A percentile compares a stretch with the other conserved stretches of the same genome.
Evolutionary conservation across 495 filamentous ascomycete genomes (phyloP).

Genomic region (Aspergillus ellipticus): DNA sequence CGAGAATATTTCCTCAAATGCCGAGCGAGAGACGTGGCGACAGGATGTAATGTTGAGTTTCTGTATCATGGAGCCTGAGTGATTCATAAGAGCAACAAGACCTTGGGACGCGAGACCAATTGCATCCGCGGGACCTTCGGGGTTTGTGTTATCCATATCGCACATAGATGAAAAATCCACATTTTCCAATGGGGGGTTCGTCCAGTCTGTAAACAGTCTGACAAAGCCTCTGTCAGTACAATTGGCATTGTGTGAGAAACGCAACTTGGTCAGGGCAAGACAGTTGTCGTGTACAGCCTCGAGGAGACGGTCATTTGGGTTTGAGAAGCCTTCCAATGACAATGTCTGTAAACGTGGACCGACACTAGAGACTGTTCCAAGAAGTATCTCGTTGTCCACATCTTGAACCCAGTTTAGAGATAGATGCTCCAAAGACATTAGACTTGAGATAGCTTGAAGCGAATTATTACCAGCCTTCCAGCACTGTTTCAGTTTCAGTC

Average conservation of each 20-base stretch:
- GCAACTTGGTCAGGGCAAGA: conserved; percentile 64
- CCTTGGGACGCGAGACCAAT: conserved; percentile 70
- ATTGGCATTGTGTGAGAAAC: conserved; percentile 68
- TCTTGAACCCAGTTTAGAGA: conserved; percentile 60
- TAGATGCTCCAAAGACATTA: conserved; percentile 64
- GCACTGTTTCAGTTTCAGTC: conserved; percentile 68
- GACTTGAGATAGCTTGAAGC: conserved; percentile 48
- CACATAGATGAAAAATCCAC: conserved; percentile 72
- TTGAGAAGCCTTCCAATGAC: conserved; percentile 59
- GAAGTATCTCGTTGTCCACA: conserved; percentile 52
- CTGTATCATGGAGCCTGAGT: conserved; percentile 62
- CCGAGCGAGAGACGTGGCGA: conserved; percentile 64
- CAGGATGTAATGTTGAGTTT: conserved; percentile 72
- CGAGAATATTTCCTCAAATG: conserved; percentile 69
- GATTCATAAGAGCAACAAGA: conserved; percentile 77
- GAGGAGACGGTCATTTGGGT: conserved; percentile 59
- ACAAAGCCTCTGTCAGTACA: conserved; percentile 69
- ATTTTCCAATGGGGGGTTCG: conserved; percentile 62
- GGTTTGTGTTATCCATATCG: conserved; percentile 66
- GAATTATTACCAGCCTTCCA: conserved; percentile 45
- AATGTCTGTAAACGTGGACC: conserved; percentile 66
- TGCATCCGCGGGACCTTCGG: conserved; percentile 50
- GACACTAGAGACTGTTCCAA: conserved; percentile 54
- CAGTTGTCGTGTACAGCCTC: conserved; percentile 65
- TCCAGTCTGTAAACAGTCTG: conserved; percentile 70